Conservation (phyloP, 2,329 filamentous ascomycete species). For the Cladophialophora psammophila region DNA sequence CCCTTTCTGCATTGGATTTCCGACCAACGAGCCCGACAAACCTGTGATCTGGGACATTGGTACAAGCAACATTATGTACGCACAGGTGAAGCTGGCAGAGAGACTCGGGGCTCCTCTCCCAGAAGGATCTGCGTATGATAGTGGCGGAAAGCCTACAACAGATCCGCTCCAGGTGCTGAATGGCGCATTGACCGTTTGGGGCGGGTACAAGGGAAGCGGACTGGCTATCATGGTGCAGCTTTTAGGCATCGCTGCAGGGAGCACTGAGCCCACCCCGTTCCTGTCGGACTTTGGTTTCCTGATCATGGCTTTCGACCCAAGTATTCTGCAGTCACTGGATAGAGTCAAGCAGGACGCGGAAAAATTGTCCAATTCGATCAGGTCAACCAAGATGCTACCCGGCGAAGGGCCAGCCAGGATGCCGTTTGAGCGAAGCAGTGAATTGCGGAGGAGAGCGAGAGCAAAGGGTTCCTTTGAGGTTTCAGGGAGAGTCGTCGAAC, state of each 20-base stretch:
- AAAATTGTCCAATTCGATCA: slow-evolving; percentile 11
- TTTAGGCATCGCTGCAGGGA: slow-evolving; percentile 21
- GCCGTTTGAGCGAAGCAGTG: slow-evolving; percentile 21
- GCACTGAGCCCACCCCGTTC: slow-evolving; percentile 9
- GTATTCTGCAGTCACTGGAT: slow-evolving; percentile 21
- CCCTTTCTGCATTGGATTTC: slow-evolving; percentile 29
- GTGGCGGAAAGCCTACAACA: slow-evolving; percentile 17
- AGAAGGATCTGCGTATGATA: slow-evolving; percentile 21
- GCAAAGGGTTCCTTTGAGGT: slow-evolving; percentile 16
- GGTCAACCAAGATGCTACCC: slow-evolving; percentile 23
- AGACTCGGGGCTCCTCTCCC: slow-evolving; percentile 20
- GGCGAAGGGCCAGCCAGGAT: slow-evolving; percentile 22
- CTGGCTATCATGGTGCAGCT: slow-evolving; percentile 29
- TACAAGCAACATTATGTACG: slow-evolving; percentile 27
- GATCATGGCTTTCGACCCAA: slow-evolving; percentile 23
- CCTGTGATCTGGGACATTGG: slow-evolving; percentile 31
- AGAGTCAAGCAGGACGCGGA: slow-evolving; percentile 17
- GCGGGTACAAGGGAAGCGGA: slow-evolving; percentile 22
- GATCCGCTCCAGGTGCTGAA: slow-evolving; percentile 22
- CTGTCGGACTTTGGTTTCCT: slow-evolving; percentile 25
- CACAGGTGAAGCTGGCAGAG: slow-evolving; percentile 23
- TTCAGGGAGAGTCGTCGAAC: slow-evolving; percentile 10
- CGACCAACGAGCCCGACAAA: slow-evolving; percentile 10
- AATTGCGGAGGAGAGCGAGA: slow-evolving; percentile 5
- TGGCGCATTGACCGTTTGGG: slow-evolving; percentile 24